Percentiles rank a stretch among this genome's conserved stretches.
phyloP scores from a whole-genome alignment of 2,329 filamentous ascomycete species.

The Fusarium brachygibbosum region DNA sequence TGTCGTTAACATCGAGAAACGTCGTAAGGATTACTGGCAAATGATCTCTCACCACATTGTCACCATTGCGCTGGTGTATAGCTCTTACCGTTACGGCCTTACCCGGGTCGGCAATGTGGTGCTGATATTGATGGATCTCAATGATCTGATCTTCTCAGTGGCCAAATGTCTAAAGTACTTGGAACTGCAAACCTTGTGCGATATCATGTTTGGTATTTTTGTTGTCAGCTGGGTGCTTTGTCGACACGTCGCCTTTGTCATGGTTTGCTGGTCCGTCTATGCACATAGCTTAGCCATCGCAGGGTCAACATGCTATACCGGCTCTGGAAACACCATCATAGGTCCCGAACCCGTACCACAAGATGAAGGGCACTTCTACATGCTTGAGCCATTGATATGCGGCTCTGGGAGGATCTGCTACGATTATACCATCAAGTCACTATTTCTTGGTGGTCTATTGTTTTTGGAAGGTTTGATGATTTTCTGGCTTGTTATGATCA shows the following conservation, averaged over 20 bases:
- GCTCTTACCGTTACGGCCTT: conserved; percentile 87
- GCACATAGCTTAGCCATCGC: conserved; percentile 19
- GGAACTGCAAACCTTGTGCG: conserved; percentile 80
- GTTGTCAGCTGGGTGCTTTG: conserved; percentile 86
- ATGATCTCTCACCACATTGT: conserved; percentile 97
- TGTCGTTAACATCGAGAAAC: conserved; percentile 93
- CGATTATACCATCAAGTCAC: conserved; percentile 77
- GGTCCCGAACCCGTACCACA: conserved; percentile 63
- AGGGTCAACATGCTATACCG: conserved; percentile 77
- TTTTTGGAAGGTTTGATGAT: conserved; percentile 84
- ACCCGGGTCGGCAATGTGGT: conserved; percentile 90
- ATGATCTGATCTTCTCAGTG: conserved; percentile 74
- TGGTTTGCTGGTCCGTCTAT: conserved; percentile 81
- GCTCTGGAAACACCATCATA: conserved; percentile 65
- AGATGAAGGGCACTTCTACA: conserved; percentile 66
- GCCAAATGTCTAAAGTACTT: conserved; percentile 96
- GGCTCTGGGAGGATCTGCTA: conserved; percentile 83
- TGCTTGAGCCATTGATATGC: conserved; percentile 80
- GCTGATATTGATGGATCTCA: conserved; percentile 91
- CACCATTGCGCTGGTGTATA: conserved; percentile 82
- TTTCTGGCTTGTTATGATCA: conserved; percentile 90
- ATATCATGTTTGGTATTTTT: conserved; percentile 87
- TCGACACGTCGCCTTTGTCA: conserved; percentile 83
- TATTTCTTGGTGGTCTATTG: conserved; percentile 83
- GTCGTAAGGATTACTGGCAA: conserved; percentile 93